Base-by-base conservation (phyloP, 2,329 filamentous ascomycete genomes). In the Emergomyces africanus region DNA sequence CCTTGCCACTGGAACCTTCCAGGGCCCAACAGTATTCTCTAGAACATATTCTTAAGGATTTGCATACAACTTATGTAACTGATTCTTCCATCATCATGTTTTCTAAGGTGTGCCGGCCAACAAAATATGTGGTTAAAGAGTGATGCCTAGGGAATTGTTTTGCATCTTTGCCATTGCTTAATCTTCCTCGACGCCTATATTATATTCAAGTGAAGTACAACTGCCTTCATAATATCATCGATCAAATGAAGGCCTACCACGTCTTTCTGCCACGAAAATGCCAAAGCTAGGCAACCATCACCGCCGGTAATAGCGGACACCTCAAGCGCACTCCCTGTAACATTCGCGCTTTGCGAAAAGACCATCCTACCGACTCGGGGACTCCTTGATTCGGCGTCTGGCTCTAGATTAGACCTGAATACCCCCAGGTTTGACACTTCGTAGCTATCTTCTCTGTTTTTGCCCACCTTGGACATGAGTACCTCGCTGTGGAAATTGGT, bases 351-450 rank as follows among this genome's bases (percentile, higher is more conserved):
- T 62, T 79, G 77, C 28, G 75, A 77, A 58, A 80, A 79, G 3
- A 75, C 61, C 64, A 78, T 71, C 3, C 74, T 69, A 1, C 71
- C 71, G 33, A 78, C 69, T 20, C 60, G 64, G 64, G 70, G 65
- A 10, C 2, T 39, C 3, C 2, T n/a, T 2, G 28, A 33, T 15
- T 23, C 56, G 30, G 30, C 28, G 12, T 35, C 9, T 5, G 33
- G 18, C 23, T 35, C 33, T 41, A 41, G 18, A n/a, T 55, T 18
- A 2, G 30, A 35, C n/a, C 35, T 9, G 15, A 63, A 64, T 51
- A 75, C 68, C 0, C 78, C 78, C 3, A 80, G 57, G 64, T 78
- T 80, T 0, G 77, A 78, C 8, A 80, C 59, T 61, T 80, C 77
- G 25, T 74, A 77, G 9, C 69, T 72, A 18, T 65, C 63, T 0